These are phyloP conservation scores for Colletotrichum sp. DNA, from an alignment of 2,329 filamentous ascomycete species.

Conservation along the genomic window DNA sequence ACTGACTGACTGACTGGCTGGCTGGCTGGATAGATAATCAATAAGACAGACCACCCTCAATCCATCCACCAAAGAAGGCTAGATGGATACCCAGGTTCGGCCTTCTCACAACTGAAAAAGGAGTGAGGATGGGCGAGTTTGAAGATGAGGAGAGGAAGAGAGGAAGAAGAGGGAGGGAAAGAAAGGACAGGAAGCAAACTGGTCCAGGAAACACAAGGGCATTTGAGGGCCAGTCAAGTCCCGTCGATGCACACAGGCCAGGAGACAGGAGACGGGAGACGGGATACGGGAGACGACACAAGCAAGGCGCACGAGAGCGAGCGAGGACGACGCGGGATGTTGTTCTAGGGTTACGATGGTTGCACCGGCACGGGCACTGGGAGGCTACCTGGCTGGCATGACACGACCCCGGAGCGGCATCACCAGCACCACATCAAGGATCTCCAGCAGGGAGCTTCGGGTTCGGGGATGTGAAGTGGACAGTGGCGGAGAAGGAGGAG, in stretches of 20 bases:
- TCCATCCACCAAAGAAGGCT: not conserved
- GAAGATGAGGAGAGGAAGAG: not conserved
- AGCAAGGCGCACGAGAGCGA: not conserved
- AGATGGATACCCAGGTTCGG: not conserved
- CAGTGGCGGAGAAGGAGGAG: not conserved
- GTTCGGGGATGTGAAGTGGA: not conserved
- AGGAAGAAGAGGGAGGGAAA: not conserved
- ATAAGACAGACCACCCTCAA: not conserved
- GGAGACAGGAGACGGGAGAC: not conserved
- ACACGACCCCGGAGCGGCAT: not conserved
- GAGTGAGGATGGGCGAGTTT: not conserved
- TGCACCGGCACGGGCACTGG: constrained; percentile 7
- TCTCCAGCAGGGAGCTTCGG: not conserved
- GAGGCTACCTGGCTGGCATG: not conserved
- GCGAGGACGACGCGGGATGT: not conserved
- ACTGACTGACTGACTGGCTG: not conserved
- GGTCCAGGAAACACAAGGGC: not conserved
- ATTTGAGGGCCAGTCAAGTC: not conserved
- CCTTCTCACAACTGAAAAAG: not conserved
- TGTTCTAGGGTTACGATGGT: constrained; percentile 1
- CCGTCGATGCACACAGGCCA: not conserved
- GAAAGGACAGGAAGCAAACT: not conserved
- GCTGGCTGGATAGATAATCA: not conserved
- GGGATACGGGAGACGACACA: not conserved
- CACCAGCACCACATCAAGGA: not conserved